Evolutionary conservation across 306 rosid genomes (phyloP).

Genomic region (Vigna nakashimae): DNA sequence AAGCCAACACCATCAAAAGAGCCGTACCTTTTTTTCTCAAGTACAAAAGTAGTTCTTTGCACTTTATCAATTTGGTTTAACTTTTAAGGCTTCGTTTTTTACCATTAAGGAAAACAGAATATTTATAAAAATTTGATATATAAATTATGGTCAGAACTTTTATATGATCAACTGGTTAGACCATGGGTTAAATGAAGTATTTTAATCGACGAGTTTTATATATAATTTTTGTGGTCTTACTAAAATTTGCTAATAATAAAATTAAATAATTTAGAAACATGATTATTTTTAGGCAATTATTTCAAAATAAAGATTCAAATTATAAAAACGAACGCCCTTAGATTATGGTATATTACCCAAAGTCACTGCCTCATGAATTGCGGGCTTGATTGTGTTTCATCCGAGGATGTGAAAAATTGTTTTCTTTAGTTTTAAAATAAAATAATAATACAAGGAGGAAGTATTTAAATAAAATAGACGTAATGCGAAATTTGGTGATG

Average conservation of each 20-base stretch:
- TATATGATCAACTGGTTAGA: neutral
- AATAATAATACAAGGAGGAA: too few species aligned
- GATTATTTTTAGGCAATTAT: too few species aligned
- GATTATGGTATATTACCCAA: neutral
- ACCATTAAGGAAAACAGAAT: neutral
- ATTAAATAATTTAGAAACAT: too few species aligned
- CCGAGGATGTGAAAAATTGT: neutral
- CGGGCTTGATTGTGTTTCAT: neutral
- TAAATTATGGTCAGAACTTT: neutral
- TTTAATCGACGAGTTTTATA: neutral
- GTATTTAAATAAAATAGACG: neutral
- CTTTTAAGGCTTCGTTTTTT: neutral
- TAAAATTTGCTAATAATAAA: neutral
- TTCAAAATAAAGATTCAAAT: too few species aligned
- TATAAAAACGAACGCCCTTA: too few species aligned
- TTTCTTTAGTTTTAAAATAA: too few species aligned
- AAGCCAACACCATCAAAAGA: neutral
- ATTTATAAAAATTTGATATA: neutral
- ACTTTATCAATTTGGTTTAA: neutral
- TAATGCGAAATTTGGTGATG: neutral
- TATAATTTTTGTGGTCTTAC: neutral
- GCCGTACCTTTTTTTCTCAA: neutral
- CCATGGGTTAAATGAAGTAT: too few species aligned
- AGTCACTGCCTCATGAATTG: neutral
- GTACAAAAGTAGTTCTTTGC: neutral